Base-by-base conservation (phyloP, 2,329 filamentous ascomycete genomes). In the Pseudovirgaria hyperparasitica region DNA sequence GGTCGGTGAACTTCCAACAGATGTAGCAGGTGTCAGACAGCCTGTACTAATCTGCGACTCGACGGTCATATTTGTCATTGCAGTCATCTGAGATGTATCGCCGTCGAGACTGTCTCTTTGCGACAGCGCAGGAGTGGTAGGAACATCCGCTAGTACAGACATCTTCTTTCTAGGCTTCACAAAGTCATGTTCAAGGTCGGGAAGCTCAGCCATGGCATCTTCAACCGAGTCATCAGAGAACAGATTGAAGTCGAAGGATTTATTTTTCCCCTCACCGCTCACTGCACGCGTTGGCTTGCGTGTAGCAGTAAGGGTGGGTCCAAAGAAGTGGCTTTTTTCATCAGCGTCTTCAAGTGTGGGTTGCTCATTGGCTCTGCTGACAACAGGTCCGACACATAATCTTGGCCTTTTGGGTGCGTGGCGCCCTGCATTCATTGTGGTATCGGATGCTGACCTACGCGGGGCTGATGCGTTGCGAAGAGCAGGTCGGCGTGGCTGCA, bases 271-370 rank as follows among this genome's bases (percentile, higher is more conserved):
- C 36, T 42, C 8, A 53, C 54, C 17, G 38, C 37, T 21, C 44
- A 47, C 14, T 56, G 50, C 24, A 54, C 27, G 5, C 57, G 58
- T 12, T 59, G 57, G 32, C 55, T 62, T 12, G 51, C 42, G 26
- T 60, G 51, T 10, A 49, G 35, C 7, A 41, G 23, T 3, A 46
- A 44, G 5, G 43, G 39, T 16, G 38, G n/a, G n/a, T n/a, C n/a
- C 40, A 29, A 65, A 66, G 40, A 63, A 66, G 16, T 54, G 53
- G 35, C 62, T 66, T n/a, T n/a, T n/a, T n/a, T n/a, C n/a, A n/a
- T n/a, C n/a, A n/a, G 47, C 33, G 28, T 45, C 44, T 5, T 44
- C 21, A 5, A 27, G 29, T 10, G 40, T 36, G 6, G 40, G 39
- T 12, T 40, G 36, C 9, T 38, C 34, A 20, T 42, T 42, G 5